phyloP scores from a whole-genome alignment of 805 yeast genomes.

The Debaryomyces prosopidis region DNA sequence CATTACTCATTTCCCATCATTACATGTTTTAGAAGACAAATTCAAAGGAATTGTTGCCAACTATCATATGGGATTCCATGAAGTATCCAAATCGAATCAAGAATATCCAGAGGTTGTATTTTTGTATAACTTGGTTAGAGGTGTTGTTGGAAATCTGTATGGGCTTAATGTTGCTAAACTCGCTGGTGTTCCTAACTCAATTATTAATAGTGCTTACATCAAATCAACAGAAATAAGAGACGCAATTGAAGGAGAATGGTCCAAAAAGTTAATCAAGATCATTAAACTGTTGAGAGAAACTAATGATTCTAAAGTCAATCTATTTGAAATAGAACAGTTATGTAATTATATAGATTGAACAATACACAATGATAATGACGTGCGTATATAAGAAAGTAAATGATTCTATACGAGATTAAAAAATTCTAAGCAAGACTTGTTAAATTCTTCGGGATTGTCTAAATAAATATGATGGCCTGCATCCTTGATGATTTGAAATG shows the following conservation, averaged over 20 bases:
- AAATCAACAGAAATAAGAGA: slow-evolving; percentile 34
- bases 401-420: slow-evolving; percentile 12
- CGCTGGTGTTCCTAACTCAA: slow-evolving; percentile 56
- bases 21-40: slow-evolving; percentile 50
- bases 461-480: slow-evolving; percentile 47
- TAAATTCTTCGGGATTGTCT: slow-evolving; percentile 38
- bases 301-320: neutral
- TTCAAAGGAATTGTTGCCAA: slow-evolving; percentile 48
- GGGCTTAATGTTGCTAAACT: slow-evolving; percentile 84
- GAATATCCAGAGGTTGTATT: slow-evolving; percentile 41
- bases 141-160: slow-evolving; percentile 58
- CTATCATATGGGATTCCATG: slow-evolving; percentile 70
- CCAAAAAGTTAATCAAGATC: slow-evolving; percentile 2
- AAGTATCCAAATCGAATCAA: slow-evolving; percentile 30
- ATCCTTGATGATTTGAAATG: slow-evolving; percentile 22
- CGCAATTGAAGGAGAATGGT: slow-evolving; percentile 15
- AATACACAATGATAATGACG: neutral
- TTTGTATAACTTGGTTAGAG: slow-evolving; percentile 35
- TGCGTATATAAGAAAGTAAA: neutral
- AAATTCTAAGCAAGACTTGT: slow-evolving; percentile 21
- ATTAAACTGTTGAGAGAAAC: neutral
- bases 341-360: slow-evolving; percentile 1
- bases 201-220: slow-evolving; percentile 46
- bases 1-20: slow-evolving; percentile 80
- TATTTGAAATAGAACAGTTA: slow-evolving; percentile 4